These are phyloP conservation scores for Starmerella bacillaris DNA, from an alignment of 805 yeast species.

Conservation along the genomic window DNA sequence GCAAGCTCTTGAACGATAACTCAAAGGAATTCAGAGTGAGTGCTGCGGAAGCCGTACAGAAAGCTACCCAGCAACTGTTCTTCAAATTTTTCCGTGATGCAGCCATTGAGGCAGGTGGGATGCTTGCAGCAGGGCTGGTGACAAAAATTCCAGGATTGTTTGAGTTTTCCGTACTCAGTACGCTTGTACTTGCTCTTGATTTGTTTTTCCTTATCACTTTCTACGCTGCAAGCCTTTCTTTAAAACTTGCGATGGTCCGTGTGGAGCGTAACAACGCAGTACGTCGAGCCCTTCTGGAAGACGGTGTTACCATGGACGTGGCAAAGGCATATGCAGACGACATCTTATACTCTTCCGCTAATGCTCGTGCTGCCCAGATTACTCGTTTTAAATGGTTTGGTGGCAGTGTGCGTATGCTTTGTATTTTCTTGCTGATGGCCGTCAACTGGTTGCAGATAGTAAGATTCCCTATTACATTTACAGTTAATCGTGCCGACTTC, in stretches of 20 bases:
- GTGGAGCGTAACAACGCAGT: conserved; percentile 68
- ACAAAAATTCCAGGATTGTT: conserved; percentile 48
- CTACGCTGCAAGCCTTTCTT: conserved; percentile 62
- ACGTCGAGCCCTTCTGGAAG: conserved; percentile 74
- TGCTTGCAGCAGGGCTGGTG: conserved; percentile 37
- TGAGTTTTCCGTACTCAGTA: conserved; percentile 62
- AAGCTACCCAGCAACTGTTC: conserved; percentile 24
- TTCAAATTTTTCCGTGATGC: conserved; percentile 51
- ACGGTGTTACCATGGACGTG: conserved; percentile 73
- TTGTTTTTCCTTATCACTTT: conserved; percentile 59
- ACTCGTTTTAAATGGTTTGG: conserved; percentile 9
- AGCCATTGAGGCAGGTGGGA: conserved; percentile 49
- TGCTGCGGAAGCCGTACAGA: conserved; percentile 30
- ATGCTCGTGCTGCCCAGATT: conserved; percentile 11
- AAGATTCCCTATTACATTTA: conserved; percentile 21
- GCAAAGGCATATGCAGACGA: conserved; percentile 24
- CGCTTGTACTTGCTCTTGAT: conserved; percentile 55
- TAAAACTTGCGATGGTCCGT: conserved; percentile 73
- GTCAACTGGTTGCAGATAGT: conserved; percentile 24
- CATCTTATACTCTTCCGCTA: conserved; percentile 12
- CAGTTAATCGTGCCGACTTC: conserved; percentile 14
- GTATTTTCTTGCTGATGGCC: conserved; percentile 22
- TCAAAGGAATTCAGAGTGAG: conserved; percentile 14
- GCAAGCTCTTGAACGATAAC: conserved; percentile 17
- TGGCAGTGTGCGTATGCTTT: conserved; percentile 12